Evolutionary conservation across 352 stramenopile genomes (phyloP), one percentile per base, ranked within the genome.

Genomic region (Pythium vanterpoolii): DNA sequence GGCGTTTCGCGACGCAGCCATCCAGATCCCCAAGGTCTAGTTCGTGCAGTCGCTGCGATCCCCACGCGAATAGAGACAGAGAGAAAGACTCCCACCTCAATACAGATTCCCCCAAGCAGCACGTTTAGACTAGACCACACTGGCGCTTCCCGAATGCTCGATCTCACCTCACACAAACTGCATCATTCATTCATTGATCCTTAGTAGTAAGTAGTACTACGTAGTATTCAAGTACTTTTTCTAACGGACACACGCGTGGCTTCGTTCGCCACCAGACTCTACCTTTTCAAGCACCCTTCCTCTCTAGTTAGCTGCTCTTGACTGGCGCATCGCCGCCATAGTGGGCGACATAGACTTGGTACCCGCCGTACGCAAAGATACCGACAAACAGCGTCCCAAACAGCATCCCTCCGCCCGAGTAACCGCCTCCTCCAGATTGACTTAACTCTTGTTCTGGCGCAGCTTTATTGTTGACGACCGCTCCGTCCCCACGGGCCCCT

Each of bases 11-110:
- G 77, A 92, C 23, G 81, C 84, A 6, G 33, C 64, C 23, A 85
- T 93, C 62, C 60, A 73, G 55, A 82, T 93, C 50, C 81, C 83
- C 39, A 90, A 91, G 76, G 60, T 93, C 36, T 83, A 72, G 40
- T 33, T 23, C 23, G 31, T 28, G 36, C 31, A 48, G 28, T 18
- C 30, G 21, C 39, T 16, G 33, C 21, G 23, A n/a, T 54, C 2
- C 33, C 33, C 10, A 46, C 13, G 52, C 33, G 55, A 39, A 56
- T 53, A 56, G 33, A 39, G 33, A 28, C 5, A 61, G 33, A 5
- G 11, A 54, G 33, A 23, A 2, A 13, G 49, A 24, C 38, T 5
- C 14, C 9, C 40, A 46, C 4, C n/a, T n/a, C n/a, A n/a, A n/a
- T n/a, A n/a, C n/a, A n/a, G n/a, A n/a, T n/a, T n/a, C n/a, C n/a